Evolutionary conservation across 2,329 filamentous ascomycete genomes (phyloP).

Genomic region (Myriosclerotinia scirpicola): DNA sequence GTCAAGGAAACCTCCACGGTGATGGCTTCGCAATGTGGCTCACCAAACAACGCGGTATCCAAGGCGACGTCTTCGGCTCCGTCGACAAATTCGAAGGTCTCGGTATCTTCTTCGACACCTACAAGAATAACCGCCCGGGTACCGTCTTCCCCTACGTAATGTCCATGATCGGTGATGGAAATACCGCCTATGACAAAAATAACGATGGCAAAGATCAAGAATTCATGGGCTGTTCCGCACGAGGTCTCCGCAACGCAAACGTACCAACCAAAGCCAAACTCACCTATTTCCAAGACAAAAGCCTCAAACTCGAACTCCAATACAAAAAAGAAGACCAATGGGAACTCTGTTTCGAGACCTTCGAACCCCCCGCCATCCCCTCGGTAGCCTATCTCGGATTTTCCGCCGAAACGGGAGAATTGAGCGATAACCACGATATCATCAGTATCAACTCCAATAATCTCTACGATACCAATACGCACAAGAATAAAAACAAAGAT

Average conservation of each 20-base stretch:
- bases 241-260: slow-evolving; percentile 78
- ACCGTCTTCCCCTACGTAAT: slow-evolving; percentile 97
- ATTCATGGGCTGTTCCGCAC: slow-evolving; percentile 90
- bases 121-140: slow-evolving; percentile 98
- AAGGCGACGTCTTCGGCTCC: slow-evolving; percentile 84
- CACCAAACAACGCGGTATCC: slow-evolving; percentile 82
- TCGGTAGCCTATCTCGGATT: slow-evolving; percentile 73
- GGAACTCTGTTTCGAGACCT: slow-evolving; percentile 82
- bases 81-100: slow-evolving; percentile 89
- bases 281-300: slow-evolving; percentile 97
- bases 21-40: slow-evolving; percentile 99
- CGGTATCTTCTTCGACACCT: slow-evolving; percentile 91
- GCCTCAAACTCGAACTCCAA: slow-evolving; percentile 84
- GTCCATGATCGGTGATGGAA: slow-evolving; percentile 95
- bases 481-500: slow-evolving; percentile 22
- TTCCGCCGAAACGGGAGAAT: slow-evolving; percentile 88
- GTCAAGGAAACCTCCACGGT: slow-evolving; percentile 85
- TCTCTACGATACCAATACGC: slow-evolving; percentile 67
- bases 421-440: slow-evolving; percentile 97
- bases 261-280: slow-evolving; percentile 82
- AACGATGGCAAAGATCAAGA: slow-evolving; percentile 94
- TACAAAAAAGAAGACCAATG: slow-evolving; percentile 90
- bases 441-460: slow-evolving; percentile 84
- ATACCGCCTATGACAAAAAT: slow-evolving; percentile 85
- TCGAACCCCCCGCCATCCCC: slow-evolving; percentile 73